Conservation (phyloP, 352 stramenopile species). For the Globisporangium perplexum region DNA sequence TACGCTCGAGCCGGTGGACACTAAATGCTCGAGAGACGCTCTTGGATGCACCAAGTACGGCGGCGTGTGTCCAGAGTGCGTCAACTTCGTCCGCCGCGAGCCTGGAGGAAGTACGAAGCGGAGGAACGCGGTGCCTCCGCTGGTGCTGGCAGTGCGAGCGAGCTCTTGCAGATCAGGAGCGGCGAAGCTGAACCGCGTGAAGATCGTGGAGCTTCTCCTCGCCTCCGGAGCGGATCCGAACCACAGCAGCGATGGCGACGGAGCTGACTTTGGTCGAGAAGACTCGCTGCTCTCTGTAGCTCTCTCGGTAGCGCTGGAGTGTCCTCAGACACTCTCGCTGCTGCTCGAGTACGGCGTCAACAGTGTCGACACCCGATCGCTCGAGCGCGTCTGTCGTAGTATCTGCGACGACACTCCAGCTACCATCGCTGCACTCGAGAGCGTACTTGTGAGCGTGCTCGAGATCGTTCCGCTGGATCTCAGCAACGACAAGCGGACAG, state of each 20-base stretch:
- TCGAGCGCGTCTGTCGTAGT: slow-evolving; percentile 15
- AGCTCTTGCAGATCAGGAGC: slow-evolving; percentile 5
- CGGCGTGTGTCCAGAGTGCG: slow-evolving; percentile 15
- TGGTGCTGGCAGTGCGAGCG: slow-evolving; percentile 28
- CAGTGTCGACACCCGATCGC: slow-evolving; percentile 2
- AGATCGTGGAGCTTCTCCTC: slow-evolving; percentile 27
- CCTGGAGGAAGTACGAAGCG: background rate
- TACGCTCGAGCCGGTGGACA: too few species aligned
- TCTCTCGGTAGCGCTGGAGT: slow-evolving; percentile 11
- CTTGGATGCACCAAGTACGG: slow-evolving; percentile 24
- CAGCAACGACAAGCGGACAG: background rate
- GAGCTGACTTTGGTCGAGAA: background rate
- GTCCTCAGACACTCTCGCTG: slow-evolving; percentile 13
- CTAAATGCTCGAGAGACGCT: too few species aligned
- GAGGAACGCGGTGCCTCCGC: slow-evolving; percentile 6
- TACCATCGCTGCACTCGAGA: background rate
- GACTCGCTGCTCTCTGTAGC: slow-evolving; percentile 17
- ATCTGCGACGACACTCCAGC: background rate
- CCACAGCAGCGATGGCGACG: background rate
- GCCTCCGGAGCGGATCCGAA: slow-evolving; percentile 19
- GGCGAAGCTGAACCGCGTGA: slow-evolving; percentile 2
- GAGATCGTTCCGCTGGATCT: background rate
- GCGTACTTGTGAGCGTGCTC: background rate
- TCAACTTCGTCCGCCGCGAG: background rate
- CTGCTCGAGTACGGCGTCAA: slow-evolving; percentile 21